These are phyloP conservation scores for Cladophialophora exuberans DNA, from an alignment of 2,329 filamentous ascomycete species.

Conservation along the genomic window DNA sequence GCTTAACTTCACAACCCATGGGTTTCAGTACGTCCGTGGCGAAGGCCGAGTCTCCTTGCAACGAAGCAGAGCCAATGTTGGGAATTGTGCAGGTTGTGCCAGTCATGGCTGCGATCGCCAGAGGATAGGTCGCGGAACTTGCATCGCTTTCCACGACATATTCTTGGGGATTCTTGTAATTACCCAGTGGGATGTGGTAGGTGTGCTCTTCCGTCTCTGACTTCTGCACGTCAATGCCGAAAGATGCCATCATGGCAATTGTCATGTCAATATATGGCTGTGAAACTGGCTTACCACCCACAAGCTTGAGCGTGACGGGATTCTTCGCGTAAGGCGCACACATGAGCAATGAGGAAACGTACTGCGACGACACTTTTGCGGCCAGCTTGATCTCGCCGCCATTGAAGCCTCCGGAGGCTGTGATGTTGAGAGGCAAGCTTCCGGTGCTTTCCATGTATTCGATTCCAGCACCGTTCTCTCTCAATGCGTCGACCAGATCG, in stretches of 20 bases:
- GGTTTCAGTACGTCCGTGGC: conserved; percentile 85
- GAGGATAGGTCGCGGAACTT: conserved; percentile 93
- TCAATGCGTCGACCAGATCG: conserved; percentile 85
- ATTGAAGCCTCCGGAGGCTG: conserved; percentile 78
- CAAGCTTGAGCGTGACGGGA: conserved; percentile 83
- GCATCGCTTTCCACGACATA: conserved; percentile 97
- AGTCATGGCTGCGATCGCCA: conserved; percentile 92
- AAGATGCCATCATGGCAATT: conserved; percentile 92
- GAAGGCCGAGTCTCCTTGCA: conserved; percentile 94
- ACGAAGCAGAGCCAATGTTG: conserved; percentile 88
- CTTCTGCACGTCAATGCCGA: conserved; percentile 78
- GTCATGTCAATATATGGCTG: conserved; percentile 99
- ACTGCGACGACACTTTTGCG: conserved; percentile 97
- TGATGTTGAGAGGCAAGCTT: conserved; percentile 81
- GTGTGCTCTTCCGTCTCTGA: conserved; percentile 82
- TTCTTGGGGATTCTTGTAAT: conserved; percentile 79
- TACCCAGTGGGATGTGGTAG: conserved; percentile 86
- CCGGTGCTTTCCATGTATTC: conserved; percentile 82
- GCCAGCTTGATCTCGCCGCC: conserved; percentile 89
- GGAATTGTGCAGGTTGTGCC: conserved; percentile 94
- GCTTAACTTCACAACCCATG: conserved; percentile 91
- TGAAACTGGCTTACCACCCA: conserved; percentile 97
- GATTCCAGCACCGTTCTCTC: conserved; percentile 82
- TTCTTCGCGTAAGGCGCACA: conserved; percentile 95
- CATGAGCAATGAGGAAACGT: conserved; percentile 96